These are phyloP conservation scores for Dactylellina sp. DNA, from an alignment of 2,329 filamentous ascomycete species.

Conservation along the genomic window DNA sequence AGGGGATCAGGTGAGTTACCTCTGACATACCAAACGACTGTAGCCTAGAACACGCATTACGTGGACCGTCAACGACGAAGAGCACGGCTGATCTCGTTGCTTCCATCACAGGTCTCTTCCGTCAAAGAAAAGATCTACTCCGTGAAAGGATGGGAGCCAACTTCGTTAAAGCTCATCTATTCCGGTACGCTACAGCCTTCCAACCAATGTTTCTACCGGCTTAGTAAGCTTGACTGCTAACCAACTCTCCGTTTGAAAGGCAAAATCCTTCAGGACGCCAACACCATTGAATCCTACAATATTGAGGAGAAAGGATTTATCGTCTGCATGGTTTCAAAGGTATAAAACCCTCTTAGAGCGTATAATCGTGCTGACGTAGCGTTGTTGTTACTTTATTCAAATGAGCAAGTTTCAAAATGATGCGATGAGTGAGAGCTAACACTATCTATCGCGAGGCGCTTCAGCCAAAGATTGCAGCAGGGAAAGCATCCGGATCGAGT, in stretches of 20 bases:
- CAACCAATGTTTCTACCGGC: conserved; percentile 6
- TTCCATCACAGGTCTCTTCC: conserved; percentile 76
- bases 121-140: conserved; percentile 92
- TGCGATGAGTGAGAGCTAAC: conserved; percentile 59
- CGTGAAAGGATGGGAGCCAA: conserved; percentile 94
- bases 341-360: conserved; percentile 65
- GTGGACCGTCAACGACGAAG: conserved; percentile 18
- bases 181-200: conserved; percentile 74
- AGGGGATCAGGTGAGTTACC: conserved; percentile 80
- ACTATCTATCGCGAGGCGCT: conserved; percentile 7
- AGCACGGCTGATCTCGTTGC: conserved; percentile 54
- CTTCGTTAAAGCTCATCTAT: conserved; percentile 95
- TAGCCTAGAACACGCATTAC: conserved; percentile 23
- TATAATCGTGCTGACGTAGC: conserved; percentile 27
- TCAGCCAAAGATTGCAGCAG: conserved; percentile 77
- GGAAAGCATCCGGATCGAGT: conserved; percentile 70
- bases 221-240: conserved; percentile 55
- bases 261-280: conserved; percentile 98
- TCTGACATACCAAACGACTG: conserved; percentile 48
- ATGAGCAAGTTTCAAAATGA: conserved; percentile 29
- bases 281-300: conserved; percentile 95
- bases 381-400: conserved; percentile 15
- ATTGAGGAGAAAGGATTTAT: conserved; percentile 99
- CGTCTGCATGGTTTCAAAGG: conserved; percentile 98
- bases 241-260: conserved; percentile 68